These are phyloP conservation scores for Blastomyces silverae DNA, from an alignment of 2,329 filamentous ascomycete genomes.

Conservation along the genomic window DNA sequence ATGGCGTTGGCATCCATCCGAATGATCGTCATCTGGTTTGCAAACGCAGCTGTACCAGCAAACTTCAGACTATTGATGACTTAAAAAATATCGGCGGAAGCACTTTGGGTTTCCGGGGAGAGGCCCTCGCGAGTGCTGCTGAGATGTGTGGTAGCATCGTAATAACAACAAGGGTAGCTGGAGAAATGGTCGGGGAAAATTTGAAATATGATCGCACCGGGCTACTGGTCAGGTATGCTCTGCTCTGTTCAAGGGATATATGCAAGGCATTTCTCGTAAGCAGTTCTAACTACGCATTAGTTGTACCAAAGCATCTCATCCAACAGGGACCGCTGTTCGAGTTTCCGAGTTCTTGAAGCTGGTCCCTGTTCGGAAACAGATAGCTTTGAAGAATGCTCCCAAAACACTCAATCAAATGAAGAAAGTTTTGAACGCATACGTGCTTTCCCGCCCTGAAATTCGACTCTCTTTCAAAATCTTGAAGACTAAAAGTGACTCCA, in stretches of 20 bases:
- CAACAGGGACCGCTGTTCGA: slow-evolving; percentile 55
- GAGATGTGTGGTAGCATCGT: slow-evolving; percentile 50
- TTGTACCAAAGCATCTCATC: slow-evolving; percentile 46
- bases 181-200: slow-evolving; percentile 48
- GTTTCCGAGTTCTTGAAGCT: slow-evolving; percentile 51
- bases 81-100: slow-evolving; percentile 49
- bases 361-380: slow-evolving; percentile 55
- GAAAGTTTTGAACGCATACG: slow-evolving; percentile 52
- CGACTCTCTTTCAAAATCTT: slow-evolving; percentile 51
- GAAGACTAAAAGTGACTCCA: slow-evolving; percentile 56
- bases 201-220: slow-evolving; percentile 49
- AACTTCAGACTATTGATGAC: slow-evolving; percentile 54
- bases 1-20: slow-evolving; percentile 55
- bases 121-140: slow-evolving; percentile 56
- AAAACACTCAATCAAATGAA: slow-evolving; percentile 49
- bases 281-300: slow-evolving; percentile 24
- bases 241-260: not conserved
- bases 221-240: slow-evolving; percentile 40
- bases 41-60: slow-evolving; percentile 56
- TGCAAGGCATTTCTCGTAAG: slow-evolving; percentile 22
- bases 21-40: slow-evolving; percentile 52
- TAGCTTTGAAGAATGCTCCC: slow-evolving; percentile 45
- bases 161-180: slow-evolving; percentile 52
- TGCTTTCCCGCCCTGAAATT: slow-evolving; percentile 51
- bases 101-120: slow-evolving; percentile 58